Percentiles rank a stretch among this genome's conserved stretches.
phyloP scores from a whole-genome alignment of 495 filamentous ascomycete genomes.

The Penicillium antarcticum region DNA sequence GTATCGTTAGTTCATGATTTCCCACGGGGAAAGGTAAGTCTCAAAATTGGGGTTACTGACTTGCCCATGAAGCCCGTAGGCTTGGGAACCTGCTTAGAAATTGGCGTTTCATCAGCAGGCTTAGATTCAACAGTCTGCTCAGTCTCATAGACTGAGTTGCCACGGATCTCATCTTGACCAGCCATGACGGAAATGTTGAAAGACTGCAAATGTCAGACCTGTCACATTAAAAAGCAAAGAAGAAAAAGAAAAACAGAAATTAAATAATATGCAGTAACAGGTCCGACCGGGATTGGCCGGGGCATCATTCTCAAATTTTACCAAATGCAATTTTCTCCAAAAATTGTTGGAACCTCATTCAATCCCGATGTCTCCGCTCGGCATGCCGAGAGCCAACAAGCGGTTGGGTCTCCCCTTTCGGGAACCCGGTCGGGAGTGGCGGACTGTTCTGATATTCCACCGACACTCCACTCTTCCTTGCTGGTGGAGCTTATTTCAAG shows the following conservation, averaged over 20 bases:
- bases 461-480: neutral
- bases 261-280: neutral
- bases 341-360: neutral
- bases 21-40: neutral
- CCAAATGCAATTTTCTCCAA: neutral
- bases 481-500: constrained; percentile 1
- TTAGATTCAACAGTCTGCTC: neutral
- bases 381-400: constrained; percentile 12
- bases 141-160: constrained; percentile 8
- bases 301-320: neutral
- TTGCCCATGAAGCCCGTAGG: neutral
- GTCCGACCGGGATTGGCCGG: neutral
- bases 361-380: neutral
- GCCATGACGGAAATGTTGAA: constrained; percentile 3
- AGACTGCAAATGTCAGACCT: neutral
- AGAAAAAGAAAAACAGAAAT: neutral
- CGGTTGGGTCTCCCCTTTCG: constrained; percentile 2
- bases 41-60: neutral
- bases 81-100: neutral
- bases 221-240: neutral
- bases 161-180: constrained; percentile 3
- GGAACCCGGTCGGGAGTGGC: constrained; percentile 8
- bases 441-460: neutral
- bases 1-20: neutral
- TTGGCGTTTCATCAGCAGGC: neutral